Evolutionary conservation across 2,329 filamentous ascomycete genomes (phyloP).

Genomic region (Aspergillus persii): DNA sequence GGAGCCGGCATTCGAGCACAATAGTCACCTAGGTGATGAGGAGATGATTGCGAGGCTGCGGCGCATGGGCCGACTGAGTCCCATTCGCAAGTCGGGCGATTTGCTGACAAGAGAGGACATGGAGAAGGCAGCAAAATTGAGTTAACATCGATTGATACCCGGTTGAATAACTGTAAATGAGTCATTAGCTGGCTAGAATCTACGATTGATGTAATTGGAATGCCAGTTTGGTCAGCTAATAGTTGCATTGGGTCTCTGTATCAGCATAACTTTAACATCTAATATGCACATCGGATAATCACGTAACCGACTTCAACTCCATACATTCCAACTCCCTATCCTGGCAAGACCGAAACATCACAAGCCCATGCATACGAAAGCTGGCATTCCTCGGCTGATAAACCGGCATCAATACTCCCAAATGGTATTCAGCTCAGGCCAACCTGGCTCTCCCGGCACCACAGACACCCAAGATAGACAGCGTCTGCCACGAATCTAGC

Average conservation of each 20-base stretch:
- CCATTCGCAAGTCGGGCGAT: constrained; percentile 51
- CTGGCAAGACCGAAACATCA: too few relatives aligned
- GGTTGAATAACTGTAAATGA: not conserved
- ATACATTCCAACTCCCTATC: not conserved
- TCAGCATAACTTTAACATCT: too few relatives aligned
- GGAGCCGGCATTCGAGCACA: constrained; percentile 80
- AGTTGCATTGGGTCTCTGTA: too few relatives aligned
- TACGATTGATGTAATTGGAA: not conserved
- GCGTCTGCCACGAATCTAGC: not conserved
- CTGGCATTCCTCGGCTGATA: not conserved
- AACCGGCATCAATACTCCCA: not conserved
- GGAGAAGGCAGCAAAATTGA: constrained; percentile 41
- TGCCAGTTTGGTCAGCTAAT: too few relatives aligned
- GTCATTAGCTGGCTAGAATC: not conserved
- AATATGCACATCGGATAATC: not conserved
- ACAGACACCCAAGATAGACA: not conserved
- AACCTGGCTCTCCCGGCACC: not conserved
- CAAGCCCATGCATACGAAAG: not conserved
- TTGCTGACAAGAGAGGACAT: constrained; percentile 53
- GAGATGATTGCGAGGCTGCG: constrained; percentile 60
- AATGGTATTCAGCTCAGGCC: not conserved
- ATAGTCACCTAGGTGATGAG: constrained; percentile 64
- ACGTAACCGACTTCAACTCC: not conserved
- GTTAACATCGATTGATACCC: constrained; percentile 3
- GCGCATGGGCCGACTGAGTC: constrained; percentile 56